Percentiles rank a stretch among this genome's conserved stretches.
These are phyloP conservation scores for Alnus glutinosa DNA, from an alignment of 306 rosid species.

Conservation along the genomic window DNA sequence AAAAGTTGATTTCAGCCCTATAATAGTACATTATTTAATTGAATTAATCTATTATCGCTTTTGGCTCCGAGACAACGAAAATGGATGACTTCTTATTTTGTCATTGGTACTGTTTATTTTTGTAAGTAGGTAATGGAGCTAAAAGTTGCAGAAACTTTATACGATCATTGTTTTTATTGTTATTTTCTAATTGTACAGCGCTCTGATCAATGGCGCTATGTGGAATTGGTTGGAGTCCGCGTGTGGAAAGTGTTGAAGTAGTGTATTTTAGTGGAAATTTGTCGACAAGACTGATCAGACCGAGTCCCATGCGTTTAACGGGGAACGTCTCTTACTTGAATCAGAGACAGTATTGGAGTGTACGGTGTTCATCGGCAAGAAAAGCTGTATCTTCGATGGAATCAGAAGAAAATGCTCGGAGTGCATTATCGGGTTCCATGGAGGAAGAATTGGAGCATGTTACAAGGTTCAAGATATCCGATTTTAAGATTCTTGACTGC, in stretches of 20 bases:
- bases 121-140: conserved; percentile 2
- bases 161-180: neutral
- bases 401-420: conserved; percentile 42
- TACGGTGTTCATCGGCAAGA: conserved; percentile 48
- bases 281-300: conserved; percentile 57
- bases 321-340: conserved; percentile 34
- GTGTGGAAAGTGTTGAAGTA: conserved; percentile 44
- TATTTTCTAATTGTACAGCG: conserved; percentile 23
- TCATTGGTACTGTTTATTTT: neutral
- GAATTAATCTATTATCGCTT: neutral
- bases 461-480: conserved; percentile 73
- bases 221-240: conserved; percentile 50
- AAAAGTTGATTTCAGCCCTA: neutral
- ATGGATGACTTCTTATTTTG: neutral
- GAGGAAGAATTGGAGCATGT: conserved; percentile 90
- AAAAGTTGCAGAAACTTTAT: neutral
- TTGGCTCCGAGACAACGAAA: neutral
- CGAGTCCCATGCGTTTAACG: conserved; percentile 40
- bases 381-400: conserved; percentile 48
- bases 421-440: conserved; percentile 34
- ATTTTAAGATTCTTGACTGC: conserved; percentile 60
- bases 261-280: conserved; percentile 48
- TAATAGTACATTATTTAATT: neutral
- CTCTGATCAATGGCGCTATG: conserved; percentile 62
- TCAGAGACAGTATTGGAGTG: conserved; percentile 35